These are phyloP conservation scores for Rubia peregrina DNA, from an alignment of 305 asterid genomes.

Conservation along the genomic window DNA sequence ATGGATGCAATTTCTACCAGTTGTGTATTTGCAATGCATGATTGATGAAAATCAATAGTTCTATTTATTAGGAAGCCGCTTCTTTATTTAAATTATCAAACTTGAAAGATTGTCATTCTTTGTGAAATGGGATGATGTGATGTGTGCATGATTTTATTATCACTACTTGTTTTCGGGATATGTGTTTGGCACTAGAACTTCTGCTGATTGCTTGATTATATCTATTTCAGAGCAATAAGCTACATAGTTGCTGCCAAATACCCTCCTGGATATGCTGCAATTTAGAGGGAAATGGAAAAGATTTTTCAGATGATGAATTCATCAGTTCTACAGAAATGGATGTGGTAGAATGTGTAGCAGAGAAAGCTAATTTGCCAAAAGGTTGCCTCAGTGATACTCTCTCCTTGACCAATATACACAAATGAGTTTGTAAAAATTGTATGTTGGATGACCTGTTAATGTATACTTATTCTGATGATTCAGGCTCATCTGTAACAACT, in stretches of 20 bases:
- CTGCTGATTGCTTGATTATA: conserved; percentile 6
- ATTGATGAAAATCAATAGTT: background rate
- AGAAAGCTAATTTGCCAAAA: conserved; percentile 32
- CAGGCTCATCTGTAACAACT: conserved; percentile 45
- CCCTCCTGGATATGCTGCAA: conserved; percentile 88
- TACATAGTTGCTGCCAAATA: conserved; percentile 43
- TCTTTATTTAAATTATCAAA: background rate
- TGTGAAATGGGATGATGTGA: background rate
- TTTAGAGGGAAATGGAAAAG: conserved; percentile 57
- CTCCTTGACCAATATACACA: conserved; percentile 3
- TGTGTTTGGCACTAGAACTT: conserved; percentile 12
- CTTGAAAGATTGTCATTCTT: background rate
- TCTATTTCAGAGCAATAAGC: conserved; percentile 56
- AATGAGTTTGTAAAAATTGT: background rate
- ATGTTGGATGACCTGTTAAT: background rate
- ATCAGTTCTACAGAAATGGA: conserved; percentile 77
- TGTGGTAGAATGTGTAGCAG: conserved; percentile 51
- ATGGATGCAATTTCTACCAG: background rate
- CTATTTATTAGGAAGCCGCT: background rate
- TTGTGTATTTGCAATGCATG: background rate
- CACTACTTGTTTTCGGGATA: background rate
- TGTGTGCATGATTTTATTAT: background rate
- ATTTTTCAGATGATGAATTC: conserved; percentile 46
- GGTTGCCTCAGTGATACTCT: conserved; percentile 18
- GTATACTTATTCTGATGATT: conserved; percentile 17